Base-by-base conservation (phyloP, 2,329 filamentous ascomycete species). In the Microdochium bolleyi region DNA sequence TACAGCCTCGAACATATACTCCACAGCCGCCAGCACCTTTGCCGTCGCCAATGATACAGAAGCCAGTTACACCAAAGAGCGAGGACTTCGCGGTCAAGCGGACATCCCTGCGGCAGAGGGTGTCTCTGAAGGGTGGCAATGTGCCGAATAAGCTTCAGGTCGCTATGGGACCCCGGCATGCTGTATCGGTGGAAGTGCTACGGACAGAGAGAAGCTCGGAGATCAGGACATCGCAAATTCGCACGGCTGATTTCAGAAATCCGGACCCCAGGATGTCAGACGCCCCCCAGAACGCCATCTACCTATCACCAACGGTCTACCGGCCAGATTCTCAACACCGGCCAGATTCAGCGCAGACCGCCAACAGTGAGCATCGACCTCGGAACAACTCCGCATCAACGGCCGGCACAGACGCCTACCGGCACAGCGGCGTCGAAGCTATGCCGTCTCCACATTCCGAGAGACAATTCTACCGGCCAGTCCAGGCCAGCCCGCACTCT, bases 401-500 rank as follows among this genome's bases (percentile, higher is more conserved):
- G 9, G 13, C 22, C 10, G 41, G 13, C 21, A 46, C 41, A 3
- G 41, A 46, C 5, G 41, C 7, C n/a, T 46, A 46, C 19, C 41
- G 13, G 13, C 41, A 46, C 19, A 46, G 41, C 41, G 19, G 19
- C 41, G 41, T 46, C 5, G 41, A 46, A 11, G 66, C 72, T 1
- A 64, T 77, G 22, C 73, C 74, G 1, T 78, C 75, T 3, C 78
- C 78, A 2, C 69, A 70, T 19, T 79, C 77, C 0, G 78, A 82
- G 21, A 70, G 73, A 51, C 82, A 84, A 56, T 78, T 74, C 58
- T 85, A 84, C 65, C 78, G 77, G 11, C 82, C 83, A 0, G 82
- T 85, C 2, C 77, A 77, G 48, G 82, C 82, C 14, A 83, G 77
- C 48, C 82, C 82, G 3, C 78, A 85, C 58, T 85, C 82, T 4